Percentiles rank a stretch among this genome's conserved stretches.
Evolutionary conservation across 495 filamentous ascomycete species (phyloP).

Genomic region (Clavariopsis aquatica): DNA sequence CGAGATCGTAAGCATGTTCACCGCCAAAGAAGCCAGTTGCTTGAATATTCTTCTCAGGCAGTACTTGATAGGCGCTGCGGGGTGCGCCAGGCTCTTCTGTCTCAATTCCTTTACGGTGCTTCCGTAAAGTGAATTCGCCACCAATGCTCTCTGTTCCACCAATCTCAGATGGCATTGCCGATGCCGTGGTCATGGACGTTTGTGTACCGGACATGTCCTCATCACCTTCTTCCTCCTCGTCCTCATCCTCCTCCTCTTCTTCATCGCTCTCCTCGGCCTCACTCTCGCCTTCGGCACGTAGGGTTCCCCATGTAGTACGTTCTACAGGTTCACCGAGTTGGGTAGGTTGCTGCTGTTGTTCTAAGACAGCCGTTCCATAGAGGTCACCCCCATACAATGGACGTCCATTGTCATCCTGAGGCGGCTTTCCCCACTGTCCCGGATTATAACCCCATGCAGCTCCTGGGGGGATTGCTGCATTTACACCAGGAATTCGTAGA

Average conservation of each 20-base stretch:
- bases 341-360: slow-evolving; percentile 53
- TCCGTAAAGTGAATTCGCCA: slow-evolving; percentile 89
- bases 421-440: slow-evolving; percentile 94
- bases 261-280: slow-evolving; percentile 67
- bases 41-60: slow-evolving; percentile 81
- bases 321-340: slow-evolving; percentile 78
- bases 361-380: slow-evolving; percentile 76
- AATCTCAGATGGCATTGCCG: slow-evolving; percentile 75
- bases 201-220: slow-evolving; percentile 58
- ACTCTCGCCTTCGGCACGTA: slow-evolving; percentile 84
- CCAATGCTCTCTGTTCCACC: slow-evolving; percentile 69
- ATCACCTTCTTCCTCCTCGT: slow-evolving; percentile 53
- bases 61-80: slow-evolving; percentile 79
- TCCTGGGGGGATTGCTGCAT: slow-evolving; percentile 93
- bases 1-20: slow-evolving; percentile 86
- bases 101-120: slow-evolving; percentile 80
- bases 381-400: slow-evolving; percentile 93
- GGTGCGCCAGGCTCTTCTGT: slow-evolving; percentile 76
- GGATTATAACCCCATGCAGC: slow-evolving; percentile 93
- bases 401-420: slow-evolving; percentile 85
- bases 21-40: slow-evolving; percentile 94
- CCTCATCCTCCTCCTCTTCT: slow-evolving; percentile 68
- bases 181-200: slow-evolving; percentile 57
- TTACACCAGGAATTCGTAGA: slow-evolving; percentile 89
- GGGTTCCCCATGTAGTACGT: slow-evolving; percentile 86